Conservation (phyloP, 306 rosid genomes). For the Castanospermum australe region DNA sequence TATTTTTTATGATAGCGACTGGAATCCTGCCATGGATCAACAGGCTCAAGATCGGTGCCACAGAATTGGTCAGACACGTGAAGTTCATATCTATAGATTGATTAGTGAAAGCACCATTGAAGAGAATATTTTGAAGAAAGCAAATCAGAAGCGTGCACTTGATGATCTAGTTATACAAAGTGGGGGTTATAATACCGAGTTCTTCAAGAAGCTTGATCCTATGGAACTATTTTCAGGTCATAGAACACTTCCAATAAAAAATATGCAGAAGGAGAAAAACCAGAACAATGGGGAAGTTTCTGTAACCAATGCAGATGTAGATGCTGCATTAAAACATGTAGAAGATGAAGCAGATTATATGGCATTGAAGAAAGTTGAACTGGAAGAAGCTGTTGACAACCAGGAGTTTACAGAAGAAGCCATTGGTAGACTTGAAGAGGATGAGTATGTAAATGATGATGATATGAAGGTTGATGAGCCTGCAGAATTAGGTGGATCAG, state of each 20-base stretch:
- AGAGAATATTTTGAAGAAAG: conserved; percentile 96
- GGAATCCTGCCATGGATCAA: conserved; percentile 99
- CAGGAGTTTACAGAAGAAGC: conserved; percentile 98
- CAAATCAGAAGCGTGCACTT: conserved; percentile 97
- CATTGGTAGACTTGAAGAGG: conserved; percentile 91
- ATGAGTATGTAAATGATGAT: conserved; percentile 84
- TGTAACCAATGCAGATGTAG: conserved; percentile 81
- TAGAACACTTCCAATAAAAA: conserved; percentile 61
- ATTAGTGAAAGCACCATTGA: conserved; percentile 97
- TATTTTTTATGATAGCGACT: conserved; percentile 96
- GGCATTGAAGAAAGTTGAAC: conserved; percentile 94
- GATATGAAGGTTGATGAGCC: conserved; percentile 74
- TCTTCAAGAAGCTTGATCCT: conserved; percentile 97
- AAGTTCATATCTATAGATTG: conserved; percentile 91
- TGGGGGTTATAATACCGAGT: conserved; percentile 96
- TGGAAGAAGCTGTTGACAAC: conserved; percentile 96
- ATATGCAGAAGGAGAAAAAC: conserved; percentile 64
- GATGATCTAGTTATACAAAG: conserved; percentile 97
- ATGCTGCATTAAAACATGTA: conserved; percentile 84
- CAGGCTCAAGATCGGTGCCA: conserved; percentile 99
- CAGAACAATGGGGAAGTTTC: conserved; percentile 59
- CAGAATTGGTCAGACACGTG: conserved; percentile 98
- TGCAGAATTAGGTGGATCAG: conserved; percentile 54
- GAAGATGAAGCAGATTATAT: conserved; percentile 99
- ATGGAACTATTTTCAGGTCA: conserved; percentile 92